Evolutionary conservation across 1,284 basidiomycete genomes (phyloP).

Genomic region (Neolentinus lepideus): DNA sequence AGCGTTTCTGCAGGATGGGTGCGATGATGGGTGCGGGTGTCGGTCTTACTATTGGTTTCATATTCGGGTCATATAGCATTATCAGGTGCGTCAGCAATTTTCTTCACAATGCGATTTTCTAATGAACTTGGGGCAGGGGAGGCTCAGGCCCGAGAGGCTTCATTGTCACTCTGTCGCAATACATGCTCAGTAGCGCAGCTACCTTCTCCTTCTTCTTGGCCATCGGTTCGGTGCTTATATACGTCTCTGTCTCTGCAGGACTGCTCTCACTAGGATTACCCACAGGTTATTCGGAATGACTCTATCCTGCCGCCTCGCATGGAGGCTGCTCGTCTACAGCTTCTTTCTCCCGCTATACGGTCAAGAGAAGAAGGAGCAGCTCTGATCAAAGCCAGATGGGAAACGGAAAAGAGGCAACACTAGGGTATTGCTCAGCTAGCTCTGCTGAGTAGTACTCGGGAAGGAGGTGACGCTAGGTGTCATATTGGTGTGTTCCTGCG

Average conservation of each 20-base stretch:
- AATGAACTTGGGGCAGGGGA: constrained; percentile 38
- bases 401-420: constrained; percentile 43
- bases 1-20: constrained; percentile 66
- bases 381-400: constrained; percentile 66
- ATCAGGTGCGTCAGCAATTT: constrained; percentile 51
- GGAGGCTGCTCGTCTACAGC: constrained; percentile 51
- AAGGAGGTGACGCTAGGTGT: too few relatives aligned
- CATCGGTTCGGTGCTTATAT: constrained; percentile 64
- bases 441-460: too few relatives aligned
- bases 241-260: constrained; percentile 1
- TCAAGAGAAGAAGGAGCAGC: constrained; percentile 60
- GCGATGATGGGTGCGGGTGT: constrained; percentile 90
- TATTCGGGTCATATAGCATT: constrained; percentile 89
- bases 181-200: constrained; percentile 89
- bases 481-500: too few relatives aligned
- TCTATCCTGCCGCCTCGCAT: constrained; percentile 47
- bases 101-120: constrained; percentile 1
- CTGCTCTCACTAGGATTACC: constrained; percentile 6
- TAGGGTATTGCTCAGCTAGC: neutral
- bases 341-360: constrained; percentile 44
- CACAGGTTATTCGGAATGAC: constrained; percentile 72
- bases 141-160: constrained; percentile 85
- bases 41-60: constrained; percentile 92
- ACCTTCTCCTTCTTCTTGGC: constrained; percentile 84
- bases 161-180: constrained; percentile 85